phyloP scores from a whole-genome alignment of 352 stramenopile genomes.

The Phytophthora pinifolia region DNA sequence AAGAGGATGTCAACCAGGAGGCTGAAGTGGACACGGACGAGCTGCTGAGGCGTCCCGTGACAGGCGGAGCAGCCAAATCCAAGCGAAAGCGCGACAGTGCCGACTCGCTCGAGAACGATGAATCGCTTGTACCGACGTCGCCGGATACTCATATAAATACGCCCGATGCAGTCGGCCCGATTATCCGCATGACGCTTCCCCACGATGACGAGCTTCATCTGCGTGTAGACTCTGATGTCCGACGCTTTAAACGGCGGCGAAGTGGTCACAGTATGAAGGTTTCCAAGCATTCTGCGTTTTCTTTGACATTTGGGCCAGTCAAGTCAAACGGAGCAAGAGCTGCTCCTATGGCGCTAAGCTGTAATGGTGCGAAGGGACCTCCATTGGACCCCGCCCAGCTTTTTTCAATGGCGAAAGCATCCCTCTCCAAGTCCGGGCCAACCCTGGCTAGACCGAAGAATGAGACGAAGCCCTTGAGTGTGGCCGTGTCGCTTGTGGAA shows the following conservation, averaged over 20 bases:
- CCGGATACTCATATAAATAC: conserved; percentile 76
- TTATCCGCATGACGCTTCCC: conserved; percentile 64
- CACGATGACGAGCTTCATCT: conserved; percentile 40
- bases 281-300: conserved; percentile 17
- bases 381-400: conserved; percentile 18
- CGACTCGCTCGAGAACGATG: conserved; percentile 53
- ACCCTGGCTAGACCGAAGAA: conserved; percentile 19
- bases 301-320: conserved; percentile 35
- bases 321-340: conserved; percentile 18
- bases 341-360: conserved; percentile 1
- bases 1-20: conserved; percentile 52
- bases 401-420: conserved; percentile 32
- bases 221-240: conserved; percentile 46
- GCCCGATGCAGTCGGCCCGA: conserved; percentile 40
- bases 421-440: conserved; percentile 22
- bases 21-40: conserved; percentile 49
- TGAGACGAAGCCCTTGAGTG: conserved; percentile 50
- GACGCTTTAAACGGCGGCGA: conserved; percentile 62
- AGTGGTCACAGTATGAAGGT: conserved; percentile 26
- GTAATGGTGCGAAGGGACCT: conserved; percentile 20
- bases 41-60: conserved; percentile 28
- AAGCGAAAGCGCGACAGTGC: conserved; percentile 51
- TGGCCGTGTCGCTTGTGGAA: conserved; percentile 69
- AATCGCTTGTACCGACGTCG: conserved; percentile 58
- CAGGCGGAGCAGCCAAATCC: conserved; percentile 34